Evolutionary conservation across 2,329 filamentous ascomycete genomes (phyloP).

Genomic region (Sporothrix humicola): DNA sequence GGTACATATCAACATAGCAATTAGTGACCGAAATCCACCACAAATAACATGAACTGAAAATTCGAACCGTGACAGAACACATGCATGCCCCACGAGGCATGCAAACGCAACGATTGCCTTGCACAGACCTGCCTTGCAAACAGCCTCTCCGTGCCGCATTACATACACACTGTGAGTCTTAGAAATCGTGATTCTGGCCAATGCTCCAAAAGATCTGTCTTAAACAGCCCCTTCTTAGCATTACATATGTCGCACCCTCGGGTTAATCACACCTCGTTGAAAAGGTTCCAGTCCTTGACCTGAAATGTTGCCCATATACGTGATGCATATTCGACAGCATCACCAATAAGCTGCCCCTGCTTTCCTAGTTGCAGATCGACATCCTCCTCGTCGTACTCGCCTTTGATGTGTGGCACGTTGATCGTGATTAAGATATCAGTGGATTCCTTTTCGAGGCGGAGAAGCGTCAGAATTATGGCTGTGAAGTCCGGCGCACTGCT

Average conservation of each 20-base stretch:
- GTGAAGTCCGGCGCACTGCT: constrained; percentile 65
- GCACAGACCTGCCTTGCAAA: no score
- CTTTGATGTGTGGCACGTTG: constrained; percentile 83
- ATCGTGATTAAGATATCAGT: constrained; percentile 86
- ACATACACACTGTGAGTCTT: no score
- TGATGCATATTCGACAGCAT: constrained; percentile 70
- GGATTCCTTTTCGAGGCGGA: constrained; percentile 74
- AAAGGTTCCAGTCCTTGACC: constrained; percentile 81
- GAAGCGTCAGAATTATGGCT: constrained; percentile 75
- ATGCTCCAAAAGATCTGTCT: no score
- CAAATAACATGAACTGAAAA: no score
- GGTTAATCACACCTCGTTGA: constrained; percentile 52
- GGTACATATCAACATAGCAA: no score
- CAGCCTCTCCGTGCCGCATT: no score
- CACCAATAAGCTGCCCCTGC: constrained; percentile 70
- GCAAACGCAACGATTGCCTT: no score
- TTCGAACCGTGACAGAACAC: no score
- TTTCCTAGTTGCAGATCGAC: constrained; percentile 70
- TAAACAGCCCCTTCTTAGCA: no score
- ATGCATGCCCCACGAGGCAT: no score
- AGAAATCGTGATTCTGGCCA: no score
- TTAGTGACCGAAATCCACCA: no score
- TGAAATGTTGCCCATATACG: constrained; percentile 75
- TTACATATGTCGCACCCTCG: background rate
- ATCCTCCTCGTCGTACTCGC: constrained; percentile 74